Conservation (phyloP, 2,329 filamentous ascomycete genomes). For the Penicillium sp. region DNA sequence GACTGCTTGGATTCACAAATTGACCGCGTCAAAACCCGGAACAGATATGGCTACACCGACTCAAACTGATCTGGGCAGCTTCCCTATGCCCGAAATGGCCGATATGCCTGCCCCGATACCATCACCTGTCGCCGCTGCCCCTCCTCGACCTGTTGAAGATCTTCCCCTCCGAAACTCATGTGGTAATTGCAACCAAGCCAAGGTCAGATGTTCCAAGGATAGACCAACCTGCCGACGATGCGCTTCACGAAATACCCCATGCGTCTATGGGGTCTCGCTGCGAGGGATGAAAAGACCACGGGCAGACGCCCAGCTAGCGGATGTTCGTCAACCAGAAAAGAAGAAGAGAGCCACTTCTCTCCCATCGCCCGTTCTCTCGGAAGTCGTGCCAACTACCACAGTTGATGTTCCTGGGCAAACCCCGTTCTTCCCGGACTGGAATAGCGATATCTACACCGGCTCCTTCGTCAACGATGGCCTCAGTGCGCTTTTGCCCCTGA, state of each 20-base stretch:
- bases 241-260: slow-evolving; percentile 1
- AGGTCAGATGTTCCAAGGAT: slow-evolving; percentile 18
- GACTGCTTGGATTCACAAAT: not conserved
- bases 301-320: not conserved
- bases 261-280: slow-evolving; percentile 17
- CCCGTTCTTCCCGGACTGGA: not conserved
- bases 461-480: not conserved
- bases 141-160: not conserved
- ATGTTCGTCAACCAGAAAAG: not conserved
- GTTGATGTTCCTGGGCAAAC: not conserved
- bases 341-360: not conserved
- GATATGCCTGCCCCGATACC: not conserved
- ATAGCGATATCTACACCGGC: not conserved
- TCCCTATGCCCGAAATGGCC: slow-evolving; percentile 7
- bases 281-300: slow-evolving; percentile 16
- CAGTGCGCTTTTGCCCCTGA: not conserved
- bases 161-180: slow-evolving; percentile 17
- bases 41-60: not conserved
- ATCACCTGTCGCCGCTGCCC: not conserved
- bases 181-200: slow-evolving; percentile 15
- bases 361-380: not conserved
- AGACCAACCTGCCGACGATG: slow-evolving; percentile 17
- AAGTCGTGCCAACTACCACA: not conserved
- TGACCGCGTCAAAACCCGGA: not conserved
- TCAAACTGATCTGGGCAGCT: not conserved